Base-by-base conservation (phyloP, 2,329 filamentous ascomycete species). In the Aaosphaeria pasadenensis region DNA sequence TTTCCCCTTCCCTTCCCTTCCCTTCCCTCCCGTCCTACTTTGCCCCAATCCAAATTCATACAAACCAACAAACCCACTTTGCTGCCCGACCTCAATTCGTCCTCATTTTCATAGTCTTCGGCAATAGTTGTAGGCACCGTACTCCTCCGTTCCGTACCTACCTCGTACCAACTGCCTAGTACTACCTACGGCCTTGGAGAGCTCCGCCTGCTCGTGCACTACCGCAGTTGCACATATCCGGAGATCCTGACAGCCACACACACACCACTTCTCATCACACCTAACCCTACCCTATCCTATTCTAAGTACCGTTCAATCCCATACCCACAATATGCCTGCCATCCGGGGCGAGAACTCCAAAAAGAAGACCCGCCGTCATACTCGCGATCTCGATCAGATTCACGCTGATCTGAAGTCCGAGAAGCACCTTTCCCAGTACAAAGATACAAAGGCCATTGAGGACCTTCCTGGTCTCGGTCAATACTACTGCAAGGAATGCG, bases 331-430 rank as follows among this genome's bases (percentile, higher is more conserved):
- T 51, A 78, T 78, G 76, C 76, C 76, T 51, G 75, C 75, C 50
- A 77, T 78, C 53, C 70, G 76, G 47, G 76, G 76, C 56, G 60
- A 71, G 46, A 67, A 77, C 49, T 76, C 72, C 35, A 76, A 76
- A 60, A 73, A 72, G 59, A 77, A 77, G 70, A 75, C 75, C 51
- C 67, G 72, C 42, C 68, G 71, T 42, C 65, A 73, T 55, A 74
- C 62, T 63, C 94, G 94, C 71, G 92, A 95, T 71, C 79, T 96
- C 64, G 94, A 99, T 72, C 91, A 97, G 74, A 84, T 97, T 71
- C 85, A 91, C 66, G 83, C 85, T 56, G 94, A 99, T 70, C 73
- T 96, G 48, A 76, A 80, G 54, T 88, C 86, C 31, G 81, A 89
- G 17, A 88, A 86, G 68, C 91, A 97, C 66, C 83, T 99, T 32